Evolutionary conservation across 805 yeast species (phyloP), one percentile per base, ranked within the genome.

Genomic region (Candida coquimbonensis): DNA sequence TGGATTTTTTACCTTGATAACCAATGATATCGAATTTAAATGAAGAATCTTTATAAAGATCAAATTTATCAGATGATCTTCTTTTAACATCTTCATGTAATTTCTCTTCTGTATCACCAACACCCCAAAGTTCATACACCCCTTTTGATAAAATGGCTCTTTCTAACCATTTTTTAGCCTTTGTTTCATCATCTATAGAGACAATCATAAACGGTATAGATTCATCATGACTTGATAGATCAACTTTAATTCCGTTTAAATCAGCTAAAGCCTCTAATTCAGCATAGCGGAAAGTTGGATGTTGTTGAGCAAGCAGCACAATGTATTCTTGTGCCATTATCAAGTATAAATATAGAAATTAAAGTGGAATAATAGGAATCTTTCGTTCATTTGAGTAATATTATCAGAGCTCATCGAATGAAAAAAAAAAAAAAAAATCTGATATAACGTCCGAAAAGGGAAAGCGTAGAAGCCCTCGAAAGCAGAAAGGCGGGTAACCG

Each of bases 231-330:
- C 60, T 57, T 14, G 78, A 63, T 42, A 88, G 66, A 59, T 87
- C 90, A 8, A 85, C 52, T 12, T 64, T 44, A 3, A 93, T 66
- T 16, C 66, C 65, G 51, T 76, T 66, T 43, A 85, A 63, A 32
- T 78, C 80, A 0, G 97, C 97, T 39, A 93, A 65, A 0, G 97
- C 83, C 54, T 84, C 88, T 33, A 93, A 66, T 65, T 91, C 99
- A 0, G 96, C 87, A 34, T 66, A 65, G 41, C 98, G 72, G 64
- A 91, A 91, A 48, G 77, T 74, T 42, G 83, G 80, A 59, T 88
- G 89, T 37, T 82, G 76, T 64, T 90, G 96, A 4, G 96, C 96
- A 59, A 93, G 73, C 59, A 83, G 80, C n/a, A 93, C 69, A 40
- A 91, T 62, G 58, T 87, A 93, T 45, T 75, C 72, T 63, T 73